phyloP scores from a whole-genome alignment of 306 rosid genomes.

The Malus domestica region ASM211411v1 NC_041805.1:15185001-15185500 shows the following conservation, averaged over 20 bases:
- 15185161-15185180: constrained; percentile 41
- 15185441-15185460: too few relatives aligned
- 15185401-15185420: too few relatives aligned
- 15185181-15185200: constrained; percentile 66
- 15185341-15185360: too few relatives aligned
- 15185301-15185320: too few relatives aligned
- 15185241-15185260: background rate
- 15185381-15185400: too few relatives aligned
- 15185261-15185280: background rate
- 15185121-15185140: constrained; percentile 38
- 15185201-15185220: constrained; percentile 87
- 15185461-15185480: background rate
- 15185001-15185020: constrained; percentile 36
- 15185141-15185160: constrained; percentile 33
- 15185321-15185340: too few relatives aligned
- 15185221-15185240: background rate
- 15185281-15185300: background rate
- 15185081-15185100: constrained; percentile 59
- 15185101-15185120: constrained; percentile 41
- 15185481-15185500: background rate
- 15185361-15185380: too few relatives aligned
- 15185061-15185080: constrained; percentile 60
- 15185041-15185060: constrained; percentile 54
- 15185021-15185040: constrained; percentile 16
- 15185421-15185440: too few relatives aligned